Evolutionary conservation across 2,329 filamentous ascomycete species (phyloP).

Genomic region (Fusarium fujikuroi): DNA sequence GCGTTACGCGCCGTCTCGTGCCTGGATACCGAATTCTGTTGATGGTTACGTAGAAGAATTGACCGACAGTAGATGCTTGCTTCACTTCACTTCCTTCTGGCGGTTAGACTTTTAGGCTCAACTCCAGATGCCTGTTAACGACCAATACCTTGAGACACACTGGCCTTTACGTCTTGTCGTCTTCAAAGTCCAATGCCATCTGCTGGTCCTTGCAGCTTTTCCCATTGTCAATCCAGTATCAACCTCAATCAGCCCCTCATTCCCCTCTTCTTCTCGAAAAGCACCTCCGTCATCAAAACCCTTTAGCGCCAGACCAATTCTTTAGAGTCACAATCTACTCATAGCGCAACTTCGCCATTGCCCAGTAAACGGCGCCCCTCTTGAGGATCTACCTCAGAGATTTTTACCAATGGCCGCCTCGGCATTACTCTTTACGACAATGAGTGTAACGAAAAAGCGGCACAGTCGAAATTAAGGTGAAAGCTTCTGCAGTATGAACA

Average conservation of each 20-base stretch:
- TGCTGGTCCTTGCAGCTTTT: background rate
- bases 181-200: background rate
- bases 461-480: slow-evolving; percentile 18
- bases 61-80: slow-evolving; percentile 3
- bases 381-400: slow-evolving; percentile 17
- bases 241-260: slow-evolving; percentile 29
- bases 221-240: background rate
- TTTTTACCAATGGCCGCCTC: slow-evolving; percentile 38
- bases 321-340: slow-evolving; percentile 38
- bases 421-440: slow-evolving; percentile 32
- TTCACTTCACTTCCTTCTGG: background rate
- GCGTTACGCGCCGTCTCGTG: slow-evolving; percentile 9
- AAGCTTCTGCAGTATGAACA: slow-evolving; percentile 31
- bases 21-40: slow-evolving; percentile 9
- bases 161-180: background rate
- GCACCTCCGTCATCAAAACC: slow-evolving; percentile 42
- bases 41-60: background rate
- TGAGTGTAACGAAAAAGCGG: slow-evolving; percentile 6
- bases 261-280: slow-evolving; percentile 20
- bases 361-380: slow-evolving; percentile 33
- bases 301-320: slow-evolving; percentile 37
- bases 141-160: background rate
- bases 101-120: background rate
- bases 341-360: slow-evolving; percentile 29
- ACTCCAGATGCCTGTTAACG: background rate